These are phyloP conservation scores for Cordyceps sp. DNA, from an alignment of 2,329 filamentous ascomycete genomes.

Conservation along the genomic window DNA sequence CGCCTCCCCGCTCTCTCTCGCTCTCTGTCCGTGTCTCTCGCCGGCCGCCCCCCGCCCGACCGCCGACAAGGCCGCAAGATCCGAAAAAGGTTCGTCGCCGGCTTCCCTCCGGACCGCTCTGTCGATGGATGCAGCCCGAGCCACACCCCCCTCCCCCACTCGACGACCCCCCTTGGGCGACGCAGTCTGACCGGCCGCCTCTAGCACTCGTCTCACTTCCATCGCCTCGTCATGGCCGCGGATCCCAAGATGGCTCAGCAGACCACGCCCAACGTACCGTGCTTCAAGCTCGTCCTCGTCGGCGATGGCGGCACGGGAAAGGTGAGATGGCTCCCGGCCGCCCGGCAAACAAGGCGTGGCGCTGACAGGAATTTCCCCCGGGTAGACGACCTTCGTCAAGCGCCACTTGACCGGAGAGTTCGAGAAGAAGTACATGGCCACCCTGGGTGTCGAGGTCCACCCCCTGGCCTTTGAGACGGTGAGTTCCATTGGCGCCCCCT, in stretches of 20 bases:
- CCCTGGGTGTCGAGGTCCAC: slow-evolving; percentile 98
- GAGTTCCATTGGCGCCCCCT: slow-evolving; percentile 29
- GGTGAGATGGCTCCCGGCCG: slow-evolving; percentile 30
- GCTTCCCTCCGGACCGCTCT: too few relatives aligned
- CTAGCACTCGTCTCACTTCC: slow-evolving; percentile 31
- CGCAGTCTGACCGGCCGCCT: slow-evolving; percentile 15
- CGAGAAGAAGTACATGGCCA: slow-evolving; percentile 99
- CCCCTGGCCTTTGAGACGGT: slow-evolving; percentile 95
- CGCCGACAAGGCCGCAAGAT: too few relatives aligned
- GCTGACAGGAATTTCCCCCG: neutral
- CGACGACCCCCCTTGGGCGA: too few relatives aligned
- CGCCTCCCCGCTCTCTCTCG: too few relatives aligned
- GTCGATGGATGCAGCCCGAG: too few relatives aligned
- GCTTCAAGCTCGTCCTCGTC: slow-evolving; percentile 99
- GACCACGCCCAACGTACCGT: slow-evolving; percentile 50
- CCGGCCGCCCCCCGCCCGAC: too few relatives aligned
- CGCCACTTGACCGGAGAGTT: slow-evolving; percentile 99
- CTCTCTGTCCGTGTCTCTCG: too few relatives aligned
- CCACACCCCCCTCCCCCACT: too few relatives aligned
- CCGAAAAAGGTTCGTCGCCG: too few relatives aligned
- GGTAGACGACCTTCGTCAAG: slow-evolving; percentile 98
- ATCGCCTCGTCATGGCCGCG: slow-evolving; percentile 10
- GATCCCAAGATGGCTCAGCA: slow-evolving; percentile 44
- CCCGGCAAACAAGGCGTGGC: slow-evolving; percentile 1
- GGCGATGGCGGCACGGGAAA: slow-evolving; percentile 99